Base-by-base conservation (phyloP, 2,329 filamentous ascomycete genomes). In the Aaosphaeria arxii region DNA sequence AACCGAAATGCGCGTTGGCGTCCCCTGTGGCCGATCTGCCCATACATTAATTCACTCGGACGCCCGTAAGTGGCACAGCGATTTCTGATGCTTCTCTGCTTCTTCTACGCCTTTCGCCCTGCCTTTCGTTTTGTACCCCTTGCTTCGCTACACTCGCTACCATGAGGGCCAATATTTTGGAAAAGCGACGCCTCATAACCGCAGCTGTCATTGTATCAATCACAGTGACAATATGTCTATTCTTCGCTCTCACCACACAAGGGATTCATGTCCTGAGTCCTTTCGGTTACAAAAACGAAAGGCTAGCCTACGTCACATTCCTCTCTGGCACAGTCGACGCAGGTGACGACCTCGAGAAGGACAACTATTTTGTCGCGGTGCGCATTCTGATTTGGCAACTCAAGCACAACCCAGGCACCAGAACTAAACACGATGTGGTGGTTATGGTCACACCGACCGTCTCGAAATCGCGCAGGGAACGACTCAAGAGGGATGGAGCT, bases 311-410 rank as follows among this genome's bases (percentile, higher is more conserved):
- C 44, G 55, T 62, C 7, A 64, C 59, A 0, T 62, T 59, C 28
- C 55, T 63, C 11, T 58, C 59, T 6, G 55, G 51, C 43, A 59
- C 56, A 0, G 46, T 53, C 17, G 39, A n/a, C 11, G 7, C 39
- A 6, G 44, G 47, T 11, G 55, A 61, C 13, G 51, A 63, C 39
- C 45, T 61, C 17, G 57, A 63, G 28, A 47, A 62, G 9, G 63
- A 64, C 47, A 55, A 57, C 7, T 67, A 67, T 43, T 65, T 67
- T 41, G 39, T 54, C 36, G 62, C 59, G 4, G 53, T 54, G 11
- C 57, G 61, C 6, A 61, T 68, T 13, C 58, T 68, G 17, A 40
- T 64, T n/a, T 67, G 61, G 55, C 63, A 68, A 40, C 57, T 68
- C 4, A 41, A 64, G 1, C 63, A 67, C 47, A 48, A 56, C 24